Evolutionary conservation across 2,329 filamentous ascomycete species (phyloP).

Genomic region (Fusarium goolgardi): DNA sequence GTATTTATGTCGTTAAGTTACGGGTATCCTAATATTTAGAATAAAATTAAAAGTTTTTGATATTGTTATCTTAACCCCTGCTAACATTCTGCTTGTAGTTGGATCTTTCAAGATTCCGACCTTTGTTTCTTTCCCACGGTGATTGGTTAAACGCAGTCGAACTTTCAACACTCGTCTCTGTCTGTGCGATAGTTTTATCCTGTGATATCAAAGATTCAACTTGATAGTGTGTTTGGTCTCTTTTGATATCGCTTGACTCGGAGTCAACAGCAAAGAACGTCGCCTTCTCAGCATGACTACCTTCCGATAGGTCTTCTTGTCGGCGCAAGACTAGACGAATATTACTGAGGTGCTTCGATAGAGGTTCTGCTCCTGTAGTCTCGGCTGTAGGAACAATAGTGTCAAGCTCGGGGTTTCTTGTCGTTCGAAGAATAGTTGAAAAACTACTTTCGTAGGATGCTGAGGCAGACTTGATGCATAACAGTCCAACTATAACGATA

Average conservation of each 20-base stretch:
- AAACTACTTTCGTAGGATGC: slow-evolving; percentile 12
- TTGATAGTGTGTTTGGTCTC: accelerated
- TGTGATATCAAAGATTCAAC: neutral
- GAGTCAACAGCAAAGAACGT: neutral
- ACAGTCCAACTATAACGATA: neutral
- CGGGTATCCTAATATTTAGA: too few species aligned
- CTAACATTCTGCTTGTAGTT: neutral
- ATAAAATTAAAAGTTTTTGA: too few species aligned
- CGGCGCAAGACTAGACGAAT: neutral
- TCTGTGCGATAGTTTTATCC: accelerated
- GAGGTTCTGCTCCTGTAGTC: slow-evolving; percentile 17
- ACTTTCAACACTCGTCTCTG: neutral
- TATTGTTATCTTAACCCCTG: too few species aligned
- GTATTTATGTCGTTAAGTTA: too few species aligned
- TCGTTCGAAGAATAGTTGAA: slow-evolving; percentile 24
- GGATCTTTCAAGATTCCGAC: neutral
- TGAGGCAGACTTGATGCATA: slow-evolving; percentile 11
- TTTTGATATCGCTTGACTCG: accelerated
- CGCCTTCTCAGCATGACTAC: accelerated
- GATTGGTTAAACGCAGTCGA: accelerated
- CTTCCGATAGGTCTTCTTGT: neutral
- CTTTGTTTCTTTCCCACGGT: neutral
- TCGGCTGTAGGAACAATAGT: neutral
- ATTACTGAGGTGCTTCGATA: neutral
- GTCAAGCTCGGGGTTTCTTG: slow-evolving; percentile 15